Base-by-base conservation (phyloP, 768 basidiomycete genomes). In the Rhodotorula toruloides region DNA sequence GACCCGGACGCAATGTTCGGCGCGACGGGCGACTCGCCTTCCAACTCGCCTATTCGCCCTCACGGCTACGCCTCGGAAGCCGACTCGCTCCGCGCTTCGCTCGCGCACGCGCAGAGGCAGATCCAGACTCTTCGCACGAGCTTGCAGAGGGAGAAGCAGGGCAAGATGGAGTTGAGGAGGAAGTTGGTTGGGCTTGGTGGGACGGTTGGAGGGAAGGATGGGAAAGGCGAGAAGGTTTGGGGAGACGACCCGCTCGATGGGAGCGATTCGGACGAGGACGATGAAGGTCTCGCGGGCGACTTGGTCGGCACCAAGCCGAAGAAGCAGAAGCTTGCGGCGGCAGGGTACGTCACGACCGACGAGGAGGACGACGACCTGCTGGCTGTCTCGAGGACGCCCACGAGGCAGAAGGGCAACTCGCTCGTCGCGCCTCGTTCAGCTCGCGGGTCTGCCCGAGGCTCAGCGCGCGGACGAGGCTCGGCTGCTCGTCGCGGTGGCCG, bases 71-170 rank as follows among this genome's bases (percentile, higher is more conserved):
- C 85, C 29, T 50, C 44, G 56, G 90, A 91, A 77, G 84, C 90
- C 46, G 90, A 91, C 73, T 84, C 85, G 1, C 79, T 91, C 21
- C 86, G 90, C 65, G 87, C 90, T 74, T 82, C 86, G 34, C 81
- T 92, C 42, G 87, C 89, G 17, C 90, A 91, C 76, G 88, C 91
- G 8, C 89, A 92, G 76, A 81, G 90, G 65, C 90, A 90, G 74
- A 86, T 92, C 74, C 83, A 81, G 67, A 90, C 90, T 22, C 83
- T 92, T 66, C 88, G 89, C 74, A 84, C 86, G 54, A 85, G 86
- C 1, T 76, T 92, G 58, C 84, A 85, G 74, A 82, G 90, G 64
- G 91, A 92, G 82, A 91, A 90, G 79, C 87, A 89, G 79, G 79
- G 85, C 61, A 84, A 87, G 40, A 83, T 90, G 75, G 86, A 87